Percentiles rank a stretch among this genome's conserved stretches.
phyloP scores from a whole-genome alignment of 1,284 basidiomycete species.

The Puccinia triticina region DNA sequence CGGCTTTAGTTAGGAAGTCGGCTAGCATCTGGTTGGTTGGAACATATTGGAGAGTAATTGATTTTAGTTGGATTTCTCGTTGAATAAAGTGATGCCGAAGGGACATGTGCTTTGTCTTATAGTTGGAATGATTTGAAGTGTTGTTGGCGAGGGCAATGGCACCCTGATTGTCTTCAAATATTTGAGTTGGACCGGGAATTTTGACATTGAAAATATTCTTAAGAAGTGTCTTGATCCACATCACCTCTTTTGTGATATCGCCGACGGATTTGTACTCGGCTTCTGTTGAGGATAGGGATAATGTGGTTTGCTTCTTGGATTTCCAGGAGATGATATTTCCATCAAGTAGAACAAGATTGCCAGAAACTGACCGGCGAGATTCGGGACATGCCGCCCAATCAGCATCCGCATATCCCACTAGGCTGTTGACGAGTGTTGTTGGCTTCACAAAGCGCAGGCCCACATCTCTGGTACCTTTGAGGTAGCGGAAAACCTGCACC shows the following conservation, averaged over 20 bases:
- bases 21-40: background rate
- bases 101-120: conserved; percentile 1
- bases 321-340: conserved; percentile 61
- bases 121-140: background rate
- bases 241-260: conserved; percentile 64
- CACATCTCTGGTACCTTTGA: conserved; percentile 53
- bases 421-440: background rate
- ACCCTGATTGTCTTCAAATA: background rate
- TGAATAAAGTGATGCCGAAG: background rate
- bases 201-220: conserved; percentile 12
- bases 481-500: background rate
- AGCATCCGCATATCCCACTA: conserved; percentile 63
- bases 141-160: background rate
- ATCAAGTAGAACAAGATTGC: conserved; percentile 60
- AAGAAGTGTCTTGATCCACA: conserved; percentile 59
- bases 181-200: background rate
- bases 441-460: conserved; percentile 54
- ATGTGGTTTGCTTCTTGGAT: conserved; percentile 61
- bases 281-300: conserved; percentile 61
- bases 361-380: conserved; percentile 60
- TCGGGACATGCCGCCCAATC: conserved; percentile 61
- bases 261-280: conserved; percentile 63
- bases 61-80: background rate
- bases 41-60: background rate
- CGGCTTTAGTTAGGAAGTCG: background rate